Conservation (phyloP, 345 rosid genomes). For the Eucalyptus tenuipes region DNA sequence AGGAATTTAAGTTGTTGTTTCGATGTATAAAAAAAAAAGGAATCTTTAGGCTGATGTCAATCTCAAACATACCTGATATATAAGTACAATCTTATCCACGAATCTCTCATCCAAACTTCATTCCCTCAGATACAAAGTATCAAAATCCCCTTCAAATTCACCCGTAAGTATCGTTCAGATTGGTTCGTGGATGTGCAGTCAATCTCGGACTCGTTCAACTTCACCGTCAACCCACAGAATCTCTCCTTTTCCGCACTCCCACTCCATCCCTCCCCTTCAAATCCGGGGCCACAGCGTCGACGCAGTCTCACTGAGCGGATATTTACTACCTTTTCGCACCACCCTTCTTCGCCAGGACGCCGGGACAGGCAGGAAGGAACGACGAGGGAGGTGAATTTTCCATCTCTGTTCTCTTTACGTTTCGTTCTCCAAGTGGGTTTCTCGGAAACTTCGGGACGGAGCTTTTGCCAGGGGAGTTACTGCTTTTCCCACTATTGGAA, state of each 20-base stretch:
- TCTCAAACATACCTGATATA: no score
- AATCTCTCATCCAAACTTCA: no score
- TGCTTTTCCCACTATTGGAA: background rate
- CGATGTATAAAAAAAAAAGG: no score
- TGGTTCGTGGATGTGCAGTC: background rate
- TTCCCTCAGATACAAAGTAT: background rate
- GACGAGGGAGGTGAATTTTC: background rate
- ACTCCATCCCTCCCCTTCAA: background rate
- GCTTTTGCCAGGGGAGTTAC: background rate
- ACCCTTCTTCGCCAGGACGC: background rate
- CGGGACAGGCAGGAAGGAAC: background rate
- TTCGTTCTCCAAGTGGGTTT: background rate
- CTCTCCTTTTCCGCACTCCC: background rate
- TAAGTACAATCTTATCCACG: no score
- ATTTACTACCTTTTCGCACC: background rate
- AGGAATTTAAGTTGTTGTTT: no score
- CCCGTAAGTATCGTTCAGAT: background rate
- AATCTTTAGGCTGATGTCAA: no score
- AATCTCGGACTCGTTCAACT: background rate
- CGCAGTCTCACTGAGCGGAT: background rate
- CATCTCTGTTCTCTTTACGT: background rate
- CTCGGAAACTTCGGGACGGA: background rate
- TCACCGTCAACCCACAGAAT: background rate
- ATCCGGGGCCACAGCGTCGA: background rate
- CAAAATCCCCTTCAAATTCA: background rate